Percentiles rank a stretch among this genome's conserved stretches.
Conservation (phyloP, 352 stramenopile species). For the Pythium brachiatum region DNA sequence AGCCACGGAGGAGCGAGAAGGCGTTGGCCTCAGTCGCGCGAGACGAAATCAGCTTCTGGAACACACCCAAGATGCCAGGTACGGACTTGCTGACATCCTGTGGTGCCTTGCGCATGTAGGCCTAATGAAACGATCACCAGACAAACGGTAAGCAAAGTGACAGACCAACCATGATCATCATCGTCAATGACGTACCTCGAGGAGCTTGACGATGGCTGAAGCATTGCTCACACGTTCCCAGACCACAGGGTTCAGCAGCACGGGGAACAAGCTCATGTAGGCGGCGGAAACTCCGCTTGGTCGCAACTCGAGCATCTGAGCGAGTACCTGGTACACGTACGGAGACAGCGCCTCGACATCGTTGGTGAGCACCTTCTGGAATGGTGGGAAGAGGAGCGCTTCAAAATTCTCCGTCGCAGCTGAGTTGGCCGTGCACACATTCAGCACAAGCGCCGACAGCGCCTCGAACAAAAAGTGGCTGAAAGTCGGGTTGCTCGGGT, state of each 20-base stretch:
- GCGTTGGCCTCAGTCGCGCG: conserved; percentile 91
- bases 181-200: conserved; percentile 60
- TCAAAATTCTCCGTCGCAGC: conserved; percentile 90
- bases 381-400: conserved; percentile 95
- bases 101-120: conserved; percentile 95
- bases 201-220: conserved; percentile 94
- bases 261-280: conserved; percentile 95
- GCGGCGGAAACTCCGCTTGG: conserved; percentile 84
- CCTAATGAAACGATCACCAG: conserved; percentile 35
- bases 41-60: conserved; percentile 97
- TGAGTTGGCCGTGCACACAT: conserved; percentile 88
- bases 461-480: conserved; percentile 99
- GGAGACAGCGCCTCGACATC: conserved; percentile 93
- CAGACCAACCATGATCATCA: too few relatives aligned
- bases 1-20: conserved; percentile 91
- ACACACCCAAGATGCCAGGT: conserved; percentile 94
- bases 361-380: conserved; percentile 96
- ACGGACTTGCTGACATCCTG: conserved; percentile 82
- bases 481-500: conserved; percentile 98
- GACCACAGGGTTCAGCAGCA: conserved; percentile 91
- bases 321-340: conserved; percentile 99
- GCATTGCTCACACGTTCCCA: conserved; percentile 98
- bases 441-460: conserved; percentile 94
- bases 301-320: conserved; percentile 96
- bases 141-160: too few relatives aligned